These are phyloP conservation scores for Solanum bulbocastanum DNA, from an alignment of 257 asterid species.

Conservation along the genomic window DNA sequence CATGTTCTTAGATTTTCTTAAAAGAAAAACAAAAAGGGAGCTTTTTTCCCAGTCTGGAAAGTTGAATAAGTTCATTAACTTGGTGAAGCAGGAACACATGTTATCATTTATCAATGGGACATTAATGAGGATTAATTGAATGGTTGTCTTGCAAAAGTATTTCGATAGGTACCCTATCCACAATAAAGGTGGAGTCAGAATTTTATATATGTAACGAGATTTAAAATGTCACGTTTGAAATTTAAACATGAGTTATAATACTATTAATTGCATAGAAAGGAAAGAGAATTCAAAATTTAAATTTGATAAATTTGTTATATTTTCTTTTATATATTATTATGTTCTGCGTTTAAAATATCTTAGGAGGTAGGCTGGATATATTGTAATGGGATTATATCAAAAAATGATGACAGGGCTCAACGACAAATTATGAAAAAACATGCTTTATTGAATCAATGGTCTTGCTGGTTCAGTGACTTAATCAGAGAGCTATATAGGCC, in stretches of 20 bases:
- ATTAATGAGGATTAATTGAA: neutral
- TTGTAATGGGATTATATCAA: neutral
- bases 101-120: neutral
- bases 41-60: neutral
- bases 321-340: neutral
- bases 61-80: neutral
- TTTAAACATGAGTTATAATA: neutral
- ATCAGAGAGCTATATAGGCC: neutral
- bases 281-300: neutral
- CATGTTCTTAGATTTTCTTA: neutral
- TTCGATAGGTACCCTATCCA: neutral
- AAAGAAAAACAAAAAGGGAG: neutral
- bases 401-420: neutral
- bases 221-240: neutral
- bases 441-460: neutral
- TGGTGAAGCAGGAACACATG: neutral
- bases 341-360: neutral
- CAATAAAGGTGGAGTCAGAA: neutral
- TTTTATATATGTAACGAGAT: neutral
- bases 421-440: neutral
- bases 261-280: neutral
- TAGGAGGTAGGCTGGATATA: neutral
- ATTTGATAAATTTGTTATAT: neutral
- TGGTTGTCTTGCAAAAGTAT: neutral
- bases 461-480: neutral